These are phyloP conservation scores for Penstemon davidsonii DNA, from an alignment of 257 asterid species.

Conservation along the genomic window DNA sequence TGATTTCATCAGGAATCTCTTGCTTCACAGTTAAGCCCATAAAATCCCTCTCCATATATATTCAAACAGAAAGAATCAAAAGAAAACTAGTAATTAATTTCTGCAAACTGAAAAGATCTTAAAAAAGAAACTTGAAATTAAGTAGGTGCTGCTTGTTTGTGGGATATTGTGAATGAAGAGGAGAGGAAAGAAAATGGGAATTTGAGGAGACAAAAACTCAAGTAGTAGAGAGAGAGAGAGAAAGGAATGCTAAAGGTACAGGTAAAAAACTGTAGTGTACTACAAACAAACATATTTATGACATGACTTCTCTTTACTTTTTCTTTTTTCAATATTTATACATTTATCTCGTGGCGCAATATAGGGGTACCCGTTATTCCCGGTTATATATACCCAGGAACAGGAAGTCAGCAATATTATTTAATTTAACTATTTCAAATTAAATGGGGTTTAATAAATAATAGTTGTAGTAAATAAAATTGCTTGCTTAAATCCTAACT, in stretches of 20 bases:
- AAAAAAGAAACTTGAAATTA: not conserved
- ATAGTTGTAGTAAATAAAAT: no score
- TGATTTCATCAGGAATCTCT: conserved; percentile 38
- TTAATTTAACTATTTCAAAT: no score
- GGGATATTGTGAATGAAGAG: not conserved
- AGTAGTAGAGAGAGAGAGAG: not conserved
- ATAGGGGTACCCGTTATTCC: not conserved
- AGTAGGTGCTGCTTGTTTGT: not conserved
- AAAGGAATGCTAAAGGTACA: no score
- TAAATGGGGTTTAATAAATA: no score
- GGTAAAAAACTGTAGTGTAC: no score
- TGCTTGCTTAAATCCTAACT: no score
- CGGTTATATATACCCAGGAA: not conserved
- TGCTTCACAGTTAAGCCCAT: conserved; percentile 50
- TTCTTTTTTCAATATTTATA: not conserved
- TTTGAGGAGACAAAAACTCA: not conserved
- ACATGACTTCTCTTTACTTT: not conserved
- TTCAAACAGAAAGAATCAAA: no score
- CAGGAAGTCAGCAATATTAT: not conserved
- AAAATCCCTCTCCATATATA: conserved; percentile 49
- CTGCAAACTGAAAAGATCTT: not conserved
- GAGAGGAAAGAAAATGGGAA: not conserved
- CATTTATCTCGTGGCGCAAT: conserved; percentile 10
- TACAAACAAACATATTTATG: not conserved
- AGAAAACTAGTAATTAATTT: no score